These are phyloP conservation scores for Backusella morwellensis DNA, from an alignment of 192 early-diverging fungal genomes.

Conservation along the genomic window DNA sequence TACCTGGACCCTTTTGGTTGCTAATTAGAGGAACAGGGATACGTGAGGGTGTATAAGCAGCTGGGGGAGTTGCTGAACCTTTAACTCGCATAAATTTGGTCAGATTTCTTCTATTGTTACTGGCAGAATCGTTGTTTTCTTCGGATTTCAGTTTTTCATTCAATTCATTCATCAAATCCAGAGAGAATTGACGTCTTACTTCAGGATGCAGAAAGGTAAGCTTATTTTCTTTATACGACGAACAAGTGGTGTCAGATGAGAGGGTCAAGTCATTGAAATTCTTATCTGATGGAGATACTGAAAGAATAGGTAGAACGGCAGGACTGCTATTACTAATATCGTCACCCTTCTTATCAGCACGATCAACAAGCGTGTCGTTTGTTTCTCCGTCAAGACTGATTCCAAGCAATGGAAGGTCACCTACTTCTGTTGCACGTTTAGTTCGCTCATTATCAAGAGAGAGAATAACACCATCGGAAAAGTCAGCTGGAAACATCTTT, in stretches of 20 bases:
- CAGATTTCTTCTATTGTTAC: conserved; percentile 26
- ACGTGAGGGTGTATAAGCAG: conserved; percentile 19
- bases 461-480: background rate
- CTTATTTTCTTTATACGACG: background rate
- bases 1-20: background rate
- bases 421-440: conserved; percentile 38
- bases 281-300: conserved; percentile 31
- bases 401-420: conserved; percentile 48
- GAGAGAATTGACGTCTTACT: conserved; percentile 17
- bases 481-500: conserved; percentile 56
- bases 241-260: background rate
- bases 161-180: conserved; percentile 16
- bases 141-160: background rate
- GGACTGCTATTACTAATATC: background rate
- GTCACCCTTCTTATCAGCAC: background rate
- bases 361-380: background rate
- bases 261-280: background rate
- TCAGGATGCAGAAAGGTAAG: conserved; percentile 13
- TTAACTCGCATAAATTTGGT: conserved; percentile 4
- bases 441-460: conserved; percentile 34
- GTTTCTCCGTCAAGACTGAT: conserved; percentile 30
- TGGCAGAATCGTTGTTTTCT: conserved; percentile 29
- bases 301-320: conserved; percentile 23
- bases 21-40: conserved; percentile 22
- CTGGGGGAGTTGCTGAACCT: background rate